Base-by-base conservation (phyloP, 805 yeast genomes). In the Metschnikowia continentalis region DNA sequence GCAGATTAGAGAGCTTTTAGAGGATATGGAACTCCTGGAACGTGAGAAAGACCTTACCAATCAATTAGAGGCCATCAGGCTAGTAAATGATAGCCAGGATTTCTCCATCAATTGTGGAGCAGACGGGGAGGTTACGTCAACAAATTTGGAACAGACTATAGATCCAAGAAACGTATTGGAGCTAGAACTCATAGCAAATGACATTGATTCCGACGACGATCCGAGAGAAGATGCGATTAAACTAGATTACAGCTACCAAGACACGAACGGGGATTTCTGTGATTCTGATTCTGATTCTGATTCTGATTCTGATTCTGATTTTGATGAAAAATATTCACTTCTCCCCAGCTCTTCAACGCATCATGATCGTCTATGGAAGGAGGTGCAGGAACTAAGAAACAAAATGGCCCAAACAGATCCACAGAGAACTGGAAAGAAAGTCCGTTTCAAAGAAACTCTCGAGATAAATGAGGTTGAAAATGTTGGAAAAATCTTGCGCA, bases 401-500 rank as follows among this genome's bases (percentile, higher is more conserved):
- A 35, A 15, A 32, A 35, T 22, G 42, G 33, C n/a, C 32, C 46
- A 17, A 17, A 26, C 23, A 8, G 45, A 35, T 23, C 26, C 45
- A 7, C 46, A 35, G 38, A 35, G 19, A n/a, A n/a, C n/a, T 7
- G 41, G 37, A 11, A 82, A 81, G 57, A 66, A 78, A 2, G 89
- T 85, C 8, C 64, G 75, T 15, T 85, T 84, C 66, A 73, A 83
- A 0, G 72, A 73, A 1, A 68, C 68, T 2, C 69, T 82, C 32
- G 79, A 82, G 42, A 77, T 86, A 10, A 83, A 82, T 54, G 82
- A 81, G 50, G 74, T 85, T 44, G 86, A 80, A 45, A 79, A 81
- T 55, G 70, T 82, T 2, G 80, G 84, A 60, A 75, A 74, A 32
- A 74, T 74, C 35, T 59, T 80, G 53, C 75, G 64, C 54, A 58